phyloP scores from a whole-genome alignment of 495 filamentous ascomycete species.

The Penicillium crystallinum region DNA sequence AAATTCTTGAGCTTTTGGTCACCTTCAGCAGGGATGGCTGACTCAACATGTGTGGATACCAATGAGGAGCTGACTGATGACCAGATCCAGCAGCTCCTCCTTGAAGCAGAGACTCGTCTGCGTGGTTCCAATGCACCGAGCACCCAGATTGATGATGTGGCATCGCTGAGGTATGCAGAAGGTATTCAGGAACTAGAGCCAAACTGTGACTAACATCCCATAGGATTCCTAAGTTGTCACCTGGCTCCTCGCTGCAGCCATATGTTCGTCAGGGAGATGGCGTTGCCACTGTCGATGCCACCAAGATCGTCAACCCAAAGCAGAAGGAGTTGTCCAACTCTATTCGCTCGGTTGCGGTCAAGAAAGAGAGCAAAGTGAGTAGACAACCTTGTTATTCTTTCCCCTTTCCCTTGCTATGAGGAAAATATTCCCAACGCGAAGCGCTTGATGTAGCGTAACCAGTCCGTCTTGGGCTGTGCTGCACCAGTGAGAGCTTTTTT shows the following conservation, averaged over 20 bases:
- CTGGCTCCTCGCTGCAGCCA: slow-evolving; percentile 32
- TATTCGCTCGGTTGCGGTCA: slow-evolving; percentile 37
- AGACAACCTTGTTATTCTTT: slow-evolving; percentile 8
- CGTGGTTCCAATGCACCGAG: slow-evolving; percentile 20
- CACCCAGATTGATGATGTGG: slow-evolving; percentile 4
- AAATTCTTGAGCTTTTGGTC: slow-evolving; percentile 6
- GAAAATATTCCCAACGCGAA: slow-evolving; percentile 58
- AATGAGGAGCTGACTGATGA: slow-evolving; percentile 42
- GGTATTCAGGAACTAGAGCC: too few relatives aligned
- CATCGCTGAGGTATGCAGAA: slow-evolving; percentile 23
- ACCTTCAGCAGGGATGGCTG: slow-evolving; percentile 20
- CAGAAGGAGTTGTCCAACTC: slow-evolving; percentile 41
- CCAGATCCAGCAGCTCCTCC: slow-evolving; percentile 57
- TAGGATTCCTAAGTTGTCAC: slow-evolving; percentile 41
- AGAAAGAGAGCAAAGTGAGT: slow-evolving; percentile 42
- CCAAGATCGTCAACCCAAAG: slow-evolving; percentile 37
- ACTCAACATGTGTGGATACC: slow-evolving; percentile 8
- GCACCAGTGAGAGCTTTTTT: slow-evolving; percentile 65
- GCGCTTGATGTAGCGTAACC: slow-evolving; percentile 58
- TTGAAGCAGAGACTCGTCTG: slow-evolving; percentile 58
- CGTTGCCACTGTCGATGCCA: slow-evolving; percentile 42
- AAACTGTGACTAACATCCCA: background rate
- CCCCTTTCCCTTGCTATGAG: slow-evolving; percentile 50
- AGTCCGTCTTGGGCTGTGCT: slow-evolving; percentile 74
- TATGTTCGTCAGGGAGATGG: slow-evolving; percentile 46